These are phyloP conservation scores for Coniochaeta pulveracea DNA, from an alignment of 2,329 filamentous ascomycete genomes.

Conservation along the genomic window DNA sequence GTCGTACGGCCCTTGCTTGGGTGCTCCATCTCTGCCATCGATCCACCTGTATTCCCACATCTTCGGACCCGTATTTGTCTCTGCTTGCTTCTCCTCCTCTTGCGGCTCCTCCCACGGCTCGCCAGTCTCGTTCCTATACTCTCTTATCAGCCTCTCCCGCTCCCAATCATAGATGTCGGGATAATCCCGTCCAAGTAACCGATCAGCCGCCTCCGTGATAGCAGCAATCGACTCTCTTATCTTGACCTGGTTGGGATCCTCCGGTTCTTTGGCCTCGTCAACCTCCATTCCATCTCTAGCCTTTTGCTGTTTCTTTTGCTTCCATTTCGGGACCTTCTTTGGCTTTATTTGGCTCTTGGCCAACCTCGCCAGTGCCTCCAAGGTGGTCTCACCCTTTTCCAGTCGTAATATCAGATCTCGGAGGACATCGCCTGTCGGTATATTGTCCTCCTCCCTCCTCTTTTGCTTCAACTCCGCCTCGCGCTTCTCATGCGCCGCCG, in stretches of 20 bases:
- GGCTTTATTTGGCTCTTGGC: conserved; percentile 54
- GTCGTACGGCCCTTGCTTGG: conserved; percentile 80
- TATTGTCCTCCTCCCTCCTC: conserved; percentile 71
- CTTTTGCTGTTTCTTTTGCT: conserved; percentile 55
- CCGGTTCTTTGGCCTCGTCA: conserved; percentile 43
- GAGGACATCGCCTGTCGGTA: conserved; percentile 72
- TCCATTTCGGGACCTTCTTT: conserved; percentile 53
- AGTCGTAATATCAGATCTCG: conserved; percentile 60
- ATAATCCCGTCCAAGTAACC: conserved; percentile 70
- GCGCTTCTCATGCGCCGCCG: conserved; percentile 75
- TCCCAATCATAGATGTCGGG: conserved; percentile 88
- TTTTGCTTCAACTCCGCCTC: conserved; percentile 65
- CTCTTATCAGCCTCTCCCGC: conserved; percentile 69
- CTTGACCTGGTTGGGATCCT: conserved; percentile 57
- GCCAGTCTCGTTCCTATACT: conserved; percentile 76
- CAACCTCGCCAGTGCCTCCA: conserved; percentile 78
- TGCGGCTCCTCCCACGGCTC: conserved; percentile 60
- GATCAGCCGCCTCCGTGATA: conserved; percentile 84
- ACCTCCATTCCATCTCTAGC: conserved; percentile 56
- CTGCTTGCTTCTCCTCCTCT: conserved; percentile 17
- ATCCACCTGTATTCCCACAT: conserved; percentile 93
- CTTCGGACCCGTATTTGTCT: conserved; percentile 14
- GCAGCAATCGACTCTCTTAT: conserved; percentile 66
- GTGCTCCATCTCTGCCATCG: conserved; percentile 70
- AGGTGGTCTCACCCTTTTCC: conserved; percentile 70